Evolutionary conservation across 768 basidiomycete genomes (phyloP).

Genomic region (Coprinellus aureogranulatus): DNA sequence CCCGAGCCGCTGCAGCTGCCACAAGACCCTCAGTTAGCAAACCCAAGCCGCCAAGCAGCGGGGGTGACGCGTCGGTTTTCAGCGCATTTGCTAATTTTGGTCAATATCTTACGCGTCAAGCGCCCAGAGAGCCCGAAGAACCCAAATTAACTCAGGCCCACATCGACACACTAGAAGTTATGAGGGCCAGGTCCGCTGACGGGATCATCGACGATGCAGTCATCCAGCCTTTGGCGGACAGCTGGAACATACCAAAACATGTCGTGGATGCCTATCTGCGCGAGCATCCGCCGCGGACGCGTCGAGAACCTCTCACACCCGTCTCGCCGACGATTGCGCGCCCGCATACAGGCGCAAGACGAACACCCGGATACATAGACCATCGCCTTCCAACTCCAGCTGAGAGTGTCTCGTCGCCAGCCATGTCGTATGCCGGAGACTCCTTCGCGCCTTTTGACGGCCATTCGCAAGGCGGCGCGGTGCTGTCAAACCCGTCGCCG

Average conservation of each 20-base stretch:
- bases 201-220: not conserved
- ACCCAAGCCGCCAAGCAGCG: too few species aligned
- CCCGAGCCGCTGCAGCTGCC: not conserved
- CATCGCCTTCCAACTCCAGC: constrained; percentile 1
- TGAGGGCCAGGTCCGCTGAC: not conserved
- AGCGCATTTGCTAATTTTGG: too few species aligned
- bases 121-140: not conserved
- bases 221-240: not conserved
- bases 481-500: too few species aligned
- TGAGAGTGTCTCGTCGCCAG: not conserved
- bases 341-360: not conserved
- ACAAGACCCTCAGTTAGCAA: not conserved
- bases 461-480: too few species aligned
- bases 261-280: not conserved
- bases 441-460: too few species aligned
- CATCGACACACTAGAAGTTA: not conserved
- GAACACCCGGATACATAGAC: not conserved
- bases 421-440: not conserved
- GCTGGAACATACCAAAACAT: not conserved
- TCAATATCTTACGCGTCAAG: not conserved
- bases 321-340: not conserved
- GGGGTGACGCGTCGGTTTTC: too few species aligned
- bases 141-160: not conserved
- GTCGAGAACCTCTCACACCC: not conserved
- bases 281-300: not conserved